Conservation (phyloP, 805 yeast species). For the Ogataea naganishii region DNA sequence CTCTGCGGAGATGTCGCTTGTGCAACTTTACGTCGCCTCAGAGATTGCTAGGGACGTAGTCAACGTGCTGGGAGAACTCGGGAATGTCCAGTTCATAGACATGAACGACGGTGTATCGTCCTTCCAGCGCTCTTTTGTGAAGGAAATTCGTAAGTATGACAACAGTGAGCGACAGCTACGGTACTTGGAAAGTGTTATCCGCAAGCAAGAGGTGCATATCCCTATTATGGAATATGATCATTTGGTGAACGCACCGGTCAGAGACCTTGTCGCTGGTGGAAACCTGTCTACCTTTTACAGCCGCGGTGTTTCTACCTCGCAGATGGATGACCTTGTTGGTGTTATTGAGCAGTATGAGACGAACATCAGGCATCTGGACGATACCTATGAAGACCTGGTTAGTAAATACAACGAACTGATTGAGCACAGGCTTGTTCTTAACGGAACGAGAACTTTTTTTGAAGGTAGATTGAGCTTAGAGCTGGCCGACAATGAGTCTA, state of each 20-base stretch:
- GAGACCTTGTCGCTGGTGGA: constrained; percentile 6
- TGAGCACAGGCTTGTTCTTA: constrained; percentile 59
- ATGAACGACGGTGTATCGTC: constrained; percentile 70
- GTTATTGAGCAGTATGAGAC: constrained; percentile 59
- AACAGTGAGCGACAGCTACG: constrained; percentile 82
- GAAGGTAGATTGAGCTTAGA: constrained; percentile 24
- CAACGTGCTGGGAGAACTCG: constrained; percentile 80
- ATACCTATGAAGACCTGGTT: constrained; percentile 54
- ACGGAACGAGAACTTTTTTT: constrained; percentile 26
- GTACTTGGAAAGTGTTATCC: constrained; percentile 40
- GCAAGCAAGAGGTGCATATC: constrained; percentile 33
- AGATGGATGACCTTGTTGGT: constrained; percentile 62
- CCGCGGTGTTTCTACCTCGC: constrained; percentile 33
- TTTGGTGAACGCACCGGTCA: constrained; percentile 11
- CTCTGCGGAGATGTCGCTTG: constrained; percentile 95
- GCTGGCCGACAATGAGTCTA: constrained; percentile 15
- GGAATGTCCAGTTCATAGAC: constrained; percentile 83
- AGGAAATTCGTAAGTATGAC: constrained; percentile 76
- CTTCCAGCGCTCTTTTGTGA: constrained; percentile 87
- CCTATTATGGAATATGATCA: constrained; percentile 18
- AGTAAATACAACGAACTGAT: constrained; percentile 47
- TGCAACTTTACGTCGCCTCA: constrained; percentile 84
- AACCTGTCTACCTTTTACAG: too few relatives aligned
- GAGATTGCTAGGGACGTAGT: constrained; percentile 85
- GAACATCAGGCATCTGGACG: constrained; percentile 62